These are phyloP conservation scores for Pleochaeta shiraiana DNA, from an alignment of 2,329 filamentous ascomycete genomes.

Conservation along the genomic window DNA sequence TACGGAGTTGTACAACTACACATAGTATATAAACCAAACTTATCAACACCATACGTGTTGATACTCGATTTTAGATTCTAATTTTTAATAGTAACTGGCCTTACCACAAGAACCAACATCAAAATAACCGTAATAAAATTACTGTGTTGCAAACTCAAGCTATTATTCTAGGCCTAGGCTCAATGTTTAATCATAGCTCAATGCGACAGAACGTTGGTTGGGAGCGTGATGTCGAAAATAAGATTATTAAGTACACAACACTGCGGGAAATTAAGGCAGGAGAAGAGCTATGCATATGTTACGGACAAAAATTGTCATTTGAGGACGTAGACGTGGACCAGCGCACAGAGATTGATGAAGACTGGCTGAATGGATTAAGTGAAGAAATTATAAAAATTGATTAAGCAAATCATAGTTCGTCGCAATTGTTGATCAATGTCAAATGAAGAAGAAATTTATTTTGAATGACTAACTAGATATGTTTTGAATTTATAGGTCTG, in stretches of 20 bases:
- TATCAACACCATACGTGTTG: not conserved
- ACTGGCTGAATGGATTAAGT: slow-evolving; percentile 13
- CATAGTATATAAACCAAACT: slow-evolving; percentile 23
- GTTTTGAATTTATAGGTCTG: too few relatives aligned
- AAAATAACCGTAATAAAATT: slow-evolving; percentile 8
- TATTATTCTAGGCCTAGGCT: slow-evolving; percentile 30
- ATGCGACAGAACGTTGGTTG: slow-evolving; percentile 31
- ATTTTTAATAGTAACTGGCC: slow-evolving; percentile 15
- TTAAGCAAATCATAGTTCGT: too few relatives aligned
- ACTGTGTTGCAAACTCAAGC: slow-evolving; percentile 24
- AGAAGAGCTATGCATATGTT: slow-evolving; percentile 29
- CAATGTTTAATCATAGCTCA: slow-evolving; percentile 35
- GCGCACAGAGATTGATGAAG: slow-evolving; percentile 11
- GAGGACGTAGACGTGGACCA: slow-evolving; percentile 16
- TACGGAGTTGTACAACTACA: slow-evolving; percentile 31
- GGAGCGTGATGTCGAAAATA: slow-evolving; percentile 25
- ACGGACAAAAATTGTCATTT: slow-evolving; percentile 19
- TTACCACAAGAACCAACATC: slow-evolving; percentile 12
- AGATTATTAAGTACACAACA: slow-evolving; percentile 27
- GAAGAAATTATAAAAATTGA: slow-evolving; percentile 11
- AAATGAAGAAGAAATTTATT: too few relatives aligned
- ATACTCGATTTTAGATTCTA: not conserved
- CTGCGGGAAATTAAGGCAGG: slow-evolving; percentile 27
- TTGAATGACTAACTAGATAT: too few relatives aligned
- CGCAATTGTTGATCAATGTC: too few relatives aligned